Evolutionary conservation across 2,329 filamentous ascomycete species (phyloP).

Genomic region (Paracorniculantispora psalliotae): DNA sequence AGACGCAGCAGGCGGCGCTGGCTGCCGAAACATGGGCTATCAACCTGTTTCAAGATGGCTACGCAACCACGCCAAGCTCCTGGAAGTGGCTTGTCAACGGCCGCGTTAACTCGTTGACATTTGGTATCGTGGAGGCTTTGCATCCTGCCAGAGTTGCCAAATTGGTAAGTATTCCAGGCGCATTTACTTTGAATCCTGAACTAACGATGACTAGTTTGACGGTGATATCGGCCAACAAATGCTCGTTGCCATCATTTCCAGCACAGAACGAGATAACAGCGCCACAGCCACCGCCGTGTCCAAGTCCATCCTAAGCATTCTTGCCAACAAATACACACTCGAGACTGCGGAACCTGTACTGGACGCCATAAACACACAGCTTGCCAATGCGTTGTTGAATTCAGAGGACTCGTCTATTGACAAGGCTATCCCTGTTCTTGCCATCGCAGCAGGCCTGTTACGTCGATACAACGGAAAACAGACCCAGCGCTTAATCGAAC

Average conservation of each 20-base stretch:
- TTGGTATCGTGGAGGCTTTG: conserved; percentile 35
- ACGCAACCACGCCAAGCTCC: conserved; percentile 15
- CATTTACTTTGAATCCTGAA: not conserved
- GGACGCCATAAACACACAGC: conserved; percentile 22
- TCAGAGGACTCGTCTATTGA: conserved; percentile 16
- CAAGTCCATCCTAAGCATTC: conserved; percentile 34
- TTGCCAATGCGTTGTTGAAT: conserved; percentile 18
- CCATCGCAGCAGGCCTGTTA: conserved; percentile 33
- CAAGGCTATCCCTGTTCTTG: conserved; percentile 29
- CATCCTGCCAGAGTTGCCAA: conserved; percentile 28
- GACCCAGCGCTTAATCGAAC: conserved; percentile 28
- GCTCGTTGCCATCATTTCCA: conserved; percentile 24
- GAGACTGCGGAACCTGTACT: conserved; percentile 27
- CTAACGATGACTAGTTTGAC: conserved; percentile 29
- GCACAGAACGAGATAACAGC: conserved; percentile 23
- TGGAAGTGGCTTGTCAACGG: conserved; percentile 31
- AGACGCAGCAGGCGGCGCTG: conserved; percentile 31
- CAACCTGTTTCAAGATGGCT: conserved; percentile 33
- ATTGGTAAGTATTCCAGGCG: conserved; percentile 26
- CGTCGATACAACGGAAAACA: conserved; percentile 34
- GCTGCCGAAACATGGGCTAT: conserved; percentile 29
- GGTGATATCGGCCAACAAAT: conserved; percentile 32
- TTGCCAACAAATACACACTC: conserved; percentile 42
- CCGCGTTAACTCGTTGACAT: conserved; percentile 30
- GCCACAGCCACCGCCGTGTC: conserved; percentile 17